Percentiles rank a stretch among this genome's conserved stretches.
Evolutionary conservation across 352 stramenopile genomes (phyloP).

Genomic region (Pythium phragmitis): DNA sequence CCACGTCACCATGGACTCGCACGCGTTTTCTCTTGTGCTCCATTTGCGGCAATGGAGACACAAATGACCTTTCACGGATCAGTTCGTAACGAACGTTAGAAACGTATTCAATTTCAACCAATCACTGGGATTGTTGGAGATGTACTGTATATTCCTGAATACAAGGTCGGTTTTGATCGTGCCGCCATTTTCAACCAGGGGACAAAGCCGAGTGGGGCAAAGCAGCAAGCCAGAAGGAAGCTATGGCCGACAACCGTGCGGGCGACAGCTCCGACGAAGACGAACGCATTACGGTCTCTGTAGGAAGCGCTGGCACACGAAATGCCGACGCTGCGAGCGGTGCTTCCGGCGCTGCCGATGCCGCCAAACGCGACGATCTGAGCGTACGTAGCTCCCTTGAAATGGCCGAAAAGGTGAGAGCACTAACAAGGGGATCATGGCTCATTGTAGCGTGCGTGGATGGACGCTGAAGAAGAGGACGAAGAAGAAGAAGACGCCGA

Average conservation of each 20-base stretch:
- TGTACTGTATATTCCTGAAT: conserved; percentile 6
- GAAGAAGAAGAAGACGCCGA: conserved; percentile 85
- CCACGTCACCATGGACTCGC: not conserved
- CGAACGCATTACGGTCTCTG: conserved; percentile 58
- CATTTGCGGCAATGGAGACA: conserved; percentile 4
- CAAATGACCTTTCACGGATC: conserved; percentile 22
- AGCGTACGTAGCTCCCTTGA: conserved; percentile 28
- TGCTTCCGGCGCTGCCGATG: not conserved
- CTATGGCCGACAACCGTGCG: conserved; percentile 28
- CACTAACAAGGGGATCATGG: not conserved
- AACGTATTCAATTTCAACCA: conserved; percentile 1
- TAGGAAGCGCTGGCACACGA: conserved; percentile 12
- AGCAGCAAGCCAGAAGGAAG: not conserved
- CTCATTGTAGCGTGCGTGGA: conserved; percentile 59
- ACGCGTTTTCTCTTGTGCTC: conserved; percentile 7
- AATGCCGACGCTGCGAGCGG: not conserved
- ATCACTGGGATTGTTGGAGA: not conserved
- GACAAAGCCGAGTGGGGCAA: conserved; percentile 8
- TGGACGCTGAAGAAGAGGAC: conserved; percentile 70
- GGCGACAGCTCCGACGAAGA: conserved; percentile 86
- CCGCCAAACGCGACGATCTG: conserved; percentile 34
- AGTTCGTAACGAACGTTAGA: conserved; percentile 14
- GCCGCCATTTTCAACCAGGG: conserved; percentile 25
- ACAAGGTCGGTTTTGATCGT: conserved; percentile 7
- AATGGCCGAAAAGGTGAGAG: not conserved